A percentile compares a stretch with the other conserved stretches of the same genome.
Conservation (phyloP, 2,329 filamentous ascomycete genomes). For the Ophiostoma sp. region DNA sequence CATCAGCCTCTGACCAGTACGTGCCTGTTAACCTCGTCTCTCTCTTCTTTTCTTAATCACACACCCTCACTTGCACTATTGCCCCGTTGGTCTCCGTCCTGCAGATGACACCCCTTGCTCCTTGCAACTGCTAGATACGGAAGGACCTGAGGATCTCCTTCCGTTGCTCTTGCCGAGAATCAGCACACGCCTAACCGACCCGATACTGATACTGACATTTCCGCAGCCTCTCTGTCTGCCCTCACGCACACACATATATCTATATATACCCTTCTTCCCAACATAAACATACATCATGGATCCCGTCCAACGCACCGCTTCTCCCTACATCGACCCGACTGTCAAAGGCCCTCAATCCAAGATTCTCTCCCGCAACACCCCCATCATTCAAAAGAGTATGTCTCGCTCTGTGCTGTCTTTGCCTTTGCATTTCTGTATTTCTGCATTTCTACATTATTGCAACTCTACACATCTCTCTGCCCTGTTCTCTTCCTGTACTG, state of each 20-base stretch:
- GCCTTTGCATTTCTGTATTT: slow-evolving; percentile 11
- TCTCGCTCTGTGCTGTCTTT: slow-evolving; percentile 11
- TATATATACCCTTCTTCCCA: slow-evolving; percentile 28
- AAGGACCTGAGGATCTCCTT: neutral
- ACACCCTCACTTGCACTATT: slow-evolving; percentile 14
- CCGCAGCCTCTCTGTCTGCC: slow-evolving; percentile 3
- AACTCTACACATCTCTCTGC: neutral
- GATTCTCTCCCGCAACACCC: slow-evolving; percentile 35
- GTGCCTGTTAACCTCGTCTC: neutral
- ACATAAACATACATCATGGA: slow-evolving; percentile 31
- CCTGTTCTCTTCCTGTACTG: neutral
- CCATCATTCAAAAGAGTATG: slow-evolving; percentile 33
- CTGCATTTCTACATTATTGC: too few species aligned
- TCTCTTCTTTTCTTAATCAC: neutral
- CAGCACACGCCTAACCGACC: slow-evolving; percentile 20
- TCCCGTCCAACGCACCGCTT: slow-evolving; percentile 41
- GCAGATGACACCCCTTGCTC: neutral
- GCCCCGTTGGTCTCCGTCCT: slow-evolving; percentile 4
- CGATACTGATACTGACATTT: slow-evolving; percentile 21
- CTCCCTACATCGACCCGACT: slow-evolving; percentile 42
- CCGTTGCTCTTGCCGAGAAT: slow-evolving; percentile 20
- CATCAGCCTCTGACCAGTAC: neutral
- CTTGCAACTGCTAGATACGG: neutral
- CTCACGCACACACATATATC: neutral
- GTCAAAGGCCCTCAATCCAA: slow-evolving; percentile 43